Percentiles rank a stretch among this genome's conserved stretches.
These are phyloP conservation scores for Rhynchospora pubera DNA, from an alignment of 176 grass and related monocot genomes.

Conservation along the genomic window DNA sequence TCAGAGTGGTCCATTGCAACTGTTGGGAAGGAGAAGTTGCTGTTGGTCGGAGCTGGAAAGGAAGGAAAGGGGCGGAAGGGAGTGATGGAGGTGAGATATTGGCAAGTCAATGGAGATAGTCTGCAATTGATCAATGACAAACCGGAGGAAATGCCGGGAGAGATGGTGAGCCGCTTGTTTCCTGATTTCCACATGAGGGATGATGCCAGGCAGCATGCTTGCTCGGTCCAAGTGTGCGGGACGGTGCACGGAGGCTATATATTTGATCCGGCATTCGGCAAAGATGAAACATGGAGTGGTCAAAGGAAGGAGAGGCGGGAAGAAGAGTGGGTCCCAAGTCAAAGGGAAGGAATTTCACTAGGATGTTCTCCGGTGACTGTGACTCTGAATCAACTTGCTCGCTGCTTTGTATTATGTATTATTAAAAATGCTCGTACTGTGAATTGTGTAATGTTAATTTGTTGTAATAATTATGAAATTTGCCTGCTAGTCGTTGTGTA, in stretches of 20 bases:
- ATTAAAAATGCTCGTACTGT: background rate
- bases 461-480: too few relatives aligned
- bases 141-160: background rate
- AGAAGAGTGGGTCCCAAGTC: background rate
- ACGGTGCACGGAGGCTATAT: background rate
- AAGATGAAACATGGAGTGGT: background rate
- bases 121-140: background rate
- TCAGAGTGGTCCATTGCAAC: constrained; percentile 37
- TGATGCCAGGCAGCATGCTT: background rate
- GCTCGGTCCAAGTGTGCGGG: background rate
- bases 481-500: too few relatives aligned
- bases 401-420: background rate
- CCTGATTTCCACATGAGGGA: background rate
- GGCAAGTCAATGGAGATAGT: background rate
- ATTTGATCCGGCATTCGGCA: background rate
- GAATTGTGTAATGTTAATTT: too few relatives aligned
- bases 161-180: background rate
- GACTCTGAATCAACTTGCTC: background rate
- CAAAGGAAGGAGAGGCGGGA: background rate
- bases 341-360: background rate
- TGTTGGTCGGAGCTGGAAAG: constrained; percentile 43
- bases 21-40: constrained; percentile 29
- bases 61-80: background rate
- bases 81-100: background rate
- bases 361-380: background rate